Evolutionary conservation across 306 rosid genomes (phyloP).

Genomic region (Cucumis hystrix): DNA sequence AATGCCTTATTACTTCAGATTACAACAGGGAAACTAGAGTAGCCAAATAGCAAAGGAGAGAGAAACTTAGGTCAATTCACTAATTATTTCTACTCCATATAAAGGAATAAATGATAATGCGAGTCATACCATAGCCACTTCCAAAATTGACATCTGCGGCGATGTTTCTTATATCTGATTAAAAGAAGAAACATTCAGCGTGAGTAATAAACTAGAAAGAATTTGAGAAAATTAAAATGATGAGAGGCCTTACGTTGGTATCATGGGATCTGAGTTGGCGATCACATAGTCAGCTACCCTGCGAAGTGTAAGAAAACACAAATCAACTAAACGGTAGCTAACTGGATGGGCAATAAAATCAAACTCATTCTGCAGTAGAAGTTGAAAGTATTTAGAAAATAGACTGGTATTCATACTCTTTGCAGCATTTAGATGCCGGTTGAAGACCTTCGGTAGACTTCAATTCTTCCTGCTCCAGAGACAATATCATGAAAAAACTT

Average conservation of each 20-base stretch:
- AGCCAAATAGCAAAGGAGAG: neutral
- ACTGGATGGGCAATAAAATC: neutral
- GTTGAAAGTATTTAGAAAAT: neutral
- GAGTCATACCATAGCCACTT: slow-evolving; percentile 47
- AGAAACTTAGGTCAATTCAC: neutral
- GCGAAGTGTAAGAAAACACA: slow-evolving; percentile 12
- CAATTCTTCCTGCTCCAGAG: slow-evolving; percentile 58
- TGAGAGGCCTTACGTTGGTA: slow-evolving; percentile 58
- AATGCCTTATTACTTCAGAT: neutral
- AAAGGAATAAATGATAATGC: neutral
- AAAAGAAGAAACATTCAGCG: slow-evolving; percentile 13
- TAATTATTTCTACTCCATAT: neutral
- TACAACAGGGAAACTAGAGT: neutral
- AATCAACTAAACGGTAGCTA: neutral
- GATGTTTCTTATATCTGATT: slow-evolving; percentile 63
- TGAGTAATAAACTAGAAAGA: neutral
- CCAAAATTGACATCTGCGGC: slow-evolving; percentile 59
- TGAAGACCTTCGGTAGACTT: slow-evolving; percentile 60
- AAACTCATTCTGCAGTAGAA: neutral
- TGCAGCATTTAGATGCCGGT: slow-evolving; percentile 83
- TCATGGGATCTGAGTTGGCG: slow-evolving; percentile 67
- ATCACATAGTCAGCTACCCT: slow-evolving; percentile 72
- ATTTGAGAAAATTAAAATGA: neutral
- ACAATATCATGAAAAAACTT: neutral
- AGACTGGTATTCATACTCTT: slow-evolving; percentile 46